Evolutionary conservation across 352 stramenopile species (phyloP), one percentile per base, ranked within the genome.

Genomic region (Phytophthora europaea): DNA sequence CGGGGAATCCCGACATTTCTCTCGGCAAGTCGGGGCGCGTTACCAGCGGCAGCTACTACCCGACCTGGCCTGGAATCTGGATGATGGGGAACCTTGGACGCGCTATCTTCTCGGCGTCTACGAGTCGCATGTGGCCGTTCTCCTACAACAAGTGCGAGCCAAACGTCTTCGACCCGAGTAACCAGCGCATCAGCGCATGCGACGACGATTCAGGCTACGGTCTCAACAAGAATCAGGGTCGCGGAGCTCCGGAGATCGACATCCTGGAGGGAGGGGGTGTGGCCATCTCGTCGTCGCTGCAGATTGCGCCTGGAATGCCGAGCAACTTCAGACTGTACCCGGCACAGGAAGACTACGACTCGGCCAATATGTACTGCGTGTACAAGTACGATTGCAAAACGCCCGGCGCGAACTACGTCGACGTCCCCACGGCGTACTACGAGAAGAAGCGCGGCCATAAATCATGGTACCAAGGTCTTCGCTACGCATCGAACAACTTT

Each of bases 81-180:
- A 82, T 99, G 62, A 75, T 99, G 48, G 96, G 96, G 6, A 98
- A 98, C 82, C 79, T 99, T 8, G 95, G 93, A 4, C 75, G 96
- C n/a, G 92, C 94, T 1, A 98, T 97, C 18, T 99, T 98, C 71
- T 93, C 95, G 36, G 84, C 78, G 1, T 96, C 85, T 0, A 98
- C 92, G 10, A 95, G 92, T 66, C 93, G 94, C 65, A 91, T 98
- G 63, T 99, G 95, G 96, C 96, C 96, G 3, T 99, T 95, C 90
- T 97, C 85, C 47, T 98, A 98, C 76, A 79, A 98, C 65, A 83
- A 77, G 36, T 99, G 96, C 66, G 72, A 98, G 70, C 57, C 75
- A 0, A 58, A 75, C 13, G 28, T 83, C 20, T 85, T 85, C 28
- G 65, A 77, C 0, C 69, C 78, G 0, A 69, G 40, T 13, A 86